These are phyloP conservation scores for Zygotorulaspora florentina DNA, from an alignment of 805 yeast species.

Conservation along the genomic window DNA sequence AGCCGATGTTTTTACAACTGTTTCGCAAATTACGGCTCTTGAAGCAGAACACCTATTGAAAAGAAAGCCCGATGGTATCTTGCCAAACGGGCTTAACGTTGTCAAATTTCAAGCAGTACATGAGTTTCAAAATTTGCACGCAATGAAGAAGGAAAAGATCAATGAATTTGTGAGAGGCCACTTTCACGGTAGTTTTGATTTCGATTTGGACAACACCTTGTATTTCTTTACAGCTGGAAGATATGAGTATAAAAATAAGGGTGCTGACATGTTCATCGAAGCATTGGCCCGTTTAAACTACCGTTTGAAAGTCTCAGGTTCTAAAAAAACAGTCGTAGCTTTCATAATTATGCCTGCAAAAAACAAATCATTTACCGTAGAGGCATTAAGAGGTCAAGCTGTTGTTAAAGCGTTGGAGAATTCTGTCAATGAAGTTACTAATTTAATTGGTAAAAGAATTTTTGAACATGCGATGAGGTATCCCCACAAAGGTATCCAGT, in stretches of 20 bases:
- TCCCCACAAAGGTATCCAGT: conserved; percentile 45
- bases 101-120: conserved; percentile 96
- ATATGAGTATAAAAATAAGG: conserved; percentile 94
- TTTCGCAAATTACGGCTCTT: conserved; percentile 94
- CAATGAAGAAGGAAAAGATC: conserved; percentile 83
- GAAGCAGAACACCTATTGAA: conserved; percentile 90
- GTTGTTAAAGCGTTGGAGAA: conserved; percentile 86
- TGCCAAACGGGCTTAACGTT: conserved; percentile 94
- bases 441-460: conserved; percentile 77
- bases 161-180: conserved; percentile 95
- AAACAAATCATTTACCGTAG: conserved; percentile 91
- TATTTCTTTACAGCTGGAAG: conserved; percentile 97
- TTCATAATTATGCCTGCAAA: conserved; percentile 97
- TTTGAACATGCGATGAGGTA: conserved; percentile 85
- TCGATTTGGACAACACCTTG: conserved; percentile 87
- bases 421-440: conserved; percentile 84
- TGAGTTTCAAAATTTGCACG: conserved; percentile 96
- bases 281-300: conserved; percentile 89
- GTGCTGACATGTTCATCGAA: conserved; percentile 93
- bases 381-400: conserved; percentile 93
- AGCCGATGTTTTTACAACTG: conserved; percentile 96
- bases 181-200: conserved; percentile 94
- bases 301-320: conserved; percentile 70
- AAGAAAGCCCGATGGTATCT: conserved; percentile 95
- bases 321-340: conserved; percentile 91